A percentile compares a stretch with the other conserved stretches of the same genome.
These are phyloP conservation scores for Talaromyces stipitatus DNA, from an alignment of 495 filamentous ascomycete genomes.

Conservation along the genomic window DNA sequence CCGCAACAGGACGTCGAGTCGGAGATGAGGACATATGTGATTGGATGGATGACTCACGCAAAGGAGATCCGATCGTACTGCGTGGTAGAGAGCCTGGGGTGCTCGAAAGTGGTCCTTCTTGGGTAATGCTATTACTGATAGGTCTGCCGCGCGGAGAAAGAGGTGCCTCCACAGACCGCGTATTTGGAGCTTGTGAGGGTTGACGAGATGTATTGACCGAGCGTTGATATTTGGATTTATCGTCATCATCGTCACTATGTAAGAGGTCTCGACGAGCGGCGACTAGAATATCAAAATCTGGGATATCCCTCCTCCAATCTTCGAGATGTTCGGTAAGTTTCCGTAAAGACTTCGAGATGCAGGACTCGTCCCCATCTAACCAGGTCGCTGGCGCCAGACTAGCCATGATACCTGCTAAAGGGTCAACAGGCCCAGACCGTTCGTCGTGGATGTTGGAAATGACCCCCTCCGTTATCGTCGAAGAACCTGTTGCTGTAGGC, in stretches of 20 bases:
- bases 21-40: slow-evolving; percentile 23
- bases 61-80: slow-evolving; percentile 14
- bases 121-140: slow-evolving; percentile 58
- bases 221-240: background rate
- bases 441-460: background rate
- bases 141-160: slow-evolving; percentile 11
- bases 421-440: background rate
- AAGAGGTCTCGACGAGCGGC: slow-evolving; percentile 54
- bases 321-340: slow-evolving; percentile 57
- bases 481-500: background rate
- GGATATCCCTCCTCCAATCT: slow-evolving; percentile 58
- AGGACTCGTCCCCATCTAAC: slow-evolving; percentile 26
- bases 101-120: slow-evolving; percentile 26
- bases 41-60: slow-evolving; percentile 15
- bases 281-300: slow-evolving; percentile 69
- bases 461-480: background rate
- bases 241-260: slow-evolving; percentile 20
- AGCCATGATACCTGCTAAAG: slow-evolving; percentile 17
- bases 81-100: slow-evolving; percentile 17
- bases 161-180: background rate
- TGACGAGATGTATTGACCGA: slow-evolving; percentile 13
- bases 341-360: slow-evolving; percentile 32
- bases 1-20: slow-evolving; percentile 17
- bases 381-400: slow-evolving; percentile 33
- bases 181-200: slow-evolving; percentile 14